phyloP scores from a whole-genome alignment of 352 stramenopile species.

The Globisporangium megalacanthum region DNA sequence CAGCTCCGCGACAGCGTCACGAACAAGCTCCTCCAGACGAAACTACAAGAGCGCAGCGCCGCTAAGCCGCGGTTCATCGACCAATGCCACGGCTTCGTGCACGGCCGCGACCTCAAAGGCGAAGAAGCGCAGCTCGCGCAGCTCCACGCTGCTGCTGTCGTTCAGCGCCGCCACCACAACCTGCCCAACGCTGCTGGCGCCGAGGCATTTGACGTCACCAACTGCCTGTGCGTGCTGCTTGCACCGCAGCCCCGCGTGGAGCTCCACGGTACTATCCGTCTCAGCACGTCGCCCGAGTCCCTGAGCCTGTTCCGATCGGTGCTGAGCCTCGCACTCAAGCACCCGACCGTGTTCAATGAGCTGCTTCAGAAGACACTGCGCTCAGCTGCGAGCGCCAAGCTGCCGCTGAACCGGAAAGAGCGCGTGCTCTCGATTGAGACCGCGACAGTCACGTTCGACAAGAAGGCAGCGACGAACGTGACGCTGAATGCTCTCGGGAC shows the following conservation, averaged over 20 bases:
- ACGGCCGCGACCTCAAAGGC: constrained; percentile 22
- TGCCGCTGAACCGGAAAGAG: constrained; percentile 38
- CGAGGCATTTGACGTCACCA: constrained; percentile 24
- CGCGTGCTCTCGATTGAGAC: constrained; percentile 30
- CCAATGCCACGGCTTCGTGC: constrained; percentile 55
- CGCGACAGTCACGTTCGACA: constrained; percentile 23
- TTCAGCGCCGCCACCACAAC: constrained; percentile 4
- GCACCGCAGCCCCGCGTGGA: constrained; percentile 35
- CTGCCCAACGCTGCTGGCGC: background rate
- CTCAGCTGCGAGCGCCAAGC: constrained; percentile 20
- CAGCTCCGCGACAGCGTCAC: constrained; percentile 32
- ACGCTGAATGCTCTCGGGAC: constrained; percentile 14
- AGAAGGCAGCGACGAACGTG: constrained; percentile 14
- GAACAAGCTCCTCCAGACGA: constrained; percentile 29
- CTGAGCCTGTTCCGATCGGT: constrained; percentile 30
- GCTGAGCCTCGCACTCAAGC: constrained; percentile 12
- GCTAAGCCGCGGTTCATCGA: constrained; percentile 42
- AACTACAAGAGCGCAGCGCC: constrained; percentile 25
- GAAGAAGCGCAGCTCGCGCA: constrained; percentile 28
- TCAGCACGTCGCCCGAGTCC: constrained; percentile 20
- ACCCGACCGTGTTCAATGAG: constrained; percentile 8
- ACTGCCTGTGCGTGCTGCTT: constrained; percentile 43
- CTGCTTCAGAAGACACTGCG: constrained; percentile 41
- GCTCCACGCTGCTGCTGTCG: constrained; percentile 19
- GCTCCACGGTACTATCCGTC: constrained; percentile 28